phyloP scores from a whole-genome alignment of 495 filamentous ascomycete species.

The Cladorrhinum samala region DNA sequence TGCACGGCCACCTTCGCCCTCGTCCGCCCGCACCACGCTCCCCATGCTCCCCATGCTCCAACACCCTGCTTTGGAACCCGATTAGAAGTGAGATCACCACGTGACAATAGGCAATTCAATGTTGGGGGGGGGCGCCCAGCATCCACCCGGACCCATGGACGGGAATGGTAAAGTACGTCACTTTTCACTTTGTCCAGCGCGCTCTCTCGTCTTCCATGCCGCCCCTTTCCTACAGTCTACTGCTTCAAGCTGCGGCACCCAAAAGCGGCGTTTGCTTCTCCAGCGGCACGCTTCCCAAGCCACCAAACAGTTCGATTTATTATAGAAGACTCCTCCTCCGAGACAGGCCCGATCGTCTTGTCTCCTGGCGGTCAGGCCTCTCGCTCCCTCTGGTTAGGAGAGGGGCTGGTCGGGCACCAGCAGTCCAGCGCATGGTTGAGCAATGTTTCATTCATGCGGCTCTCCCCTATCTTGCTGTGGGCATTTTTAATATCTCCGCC shows the following conservation, averaged over 20 bases:
- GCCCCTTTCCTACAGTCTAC: neutral
- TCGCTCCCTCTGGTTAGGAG: too few relatives aligned
- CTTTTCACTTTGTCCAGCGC: too few relatives aligned
- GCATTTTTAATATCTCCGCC: neutral
- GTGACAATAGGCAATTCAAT: conserved; percentile 17
- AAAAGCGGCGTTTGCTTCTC: neutral
- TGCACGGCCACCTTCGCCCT: conserved; percentile 22
- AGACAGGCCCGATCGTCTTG: neutral
- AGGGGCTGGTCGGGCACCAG: neutral
- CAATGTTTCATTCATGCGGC: conserved; percentile 23
- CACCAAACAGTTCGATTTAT: too few relatives aligned
- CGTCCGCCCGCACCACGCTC: neutral
- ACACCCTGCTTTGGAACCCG: conserved; percentile 18
- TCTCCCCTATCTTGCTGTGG: neutral
- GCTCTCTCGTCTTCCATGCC: neutral
- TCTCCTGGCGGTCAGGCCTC: conserved; percentile 1
- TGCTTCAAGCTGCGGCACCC: neutral
- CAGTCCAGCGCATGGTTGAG: conserved; percentile 6
- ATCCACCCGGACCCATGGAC: too few relatives aligned
- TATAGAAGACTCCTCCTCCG: neutral
- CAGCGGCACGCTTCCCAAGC: too few relatives aligned
- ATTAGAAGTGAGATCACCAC: conserved; percentile 11
- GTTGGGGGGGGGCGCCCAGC: too few relatives aligned
- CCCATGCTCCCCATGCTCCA: too few relatives aligned
- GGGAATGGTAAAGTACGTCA: conserved; percentile 9